Evolutionary conservation across 106 monocot species (phyloP), one percentile per base, ranked within the genome.

Genomic region (Ottelia alismoides): DNA sequence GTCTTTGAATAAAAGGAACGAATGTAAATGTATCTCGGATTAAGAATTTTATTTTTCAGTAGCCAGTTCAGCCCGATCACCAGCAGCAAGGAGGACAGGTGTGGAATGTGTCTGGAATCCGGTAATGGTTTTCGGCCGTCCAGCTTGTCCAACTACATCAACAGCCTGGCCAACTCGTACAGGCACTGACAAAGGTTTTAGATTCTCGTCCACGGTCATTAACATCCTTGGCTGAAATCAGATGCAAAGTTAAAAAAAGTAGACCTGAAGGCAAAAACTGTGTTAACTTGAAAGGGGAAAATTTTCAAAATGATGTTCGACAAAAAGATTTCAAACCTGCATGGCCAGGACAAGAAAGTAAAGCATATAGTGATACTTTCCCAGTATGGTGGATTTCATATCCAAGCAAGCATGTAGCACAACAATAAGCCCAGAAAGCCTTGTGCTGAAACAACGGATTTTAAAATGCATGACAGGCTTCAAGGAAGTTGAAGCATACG

Each of bases 201-300:
- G 69, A 64, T 79, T 77, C 58, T 89, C 96, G 68, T 98, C 96
- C 27, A 98, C 96, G 2, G 96, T 98, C 82, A 98, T 64, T 48
- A 98, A 47, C 98, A 98, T 98, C 68, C 98, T 98, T 16, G 98
- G 98, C 98, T 98, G 70, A n/a, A n/a, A n/a, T n/a, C 47, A 47
- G 30, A 22, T 12, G n/a, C 2, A 14, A 40, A 69, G 17, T 54
- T 14, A 55, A n/a, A 23, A 43, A 16, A 7, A 43, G 16, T 16
- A 16, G n/a, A n/a, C n/a, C n/a, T n/a, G n/a, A n/a, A n/a, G n/a
- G n/a, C n/a, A n/a, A n/a, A n/a, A n/a, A n/a, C n/a, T n/a, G n/a
- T n/a, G n/a, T n/a, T n/a, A n/a, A n/a, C n/a, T n/a, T n/a, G n/a
- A n/a, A n/a, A n/a, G n/a, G n/a, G n/a, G n/a, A n/a, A n/a, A n/a